These are phyloP conservation scores for Vaccinium myrtillus DNA, from an alignment of 148 eudicot genomes.

Conservation along the genomic window DNA sequence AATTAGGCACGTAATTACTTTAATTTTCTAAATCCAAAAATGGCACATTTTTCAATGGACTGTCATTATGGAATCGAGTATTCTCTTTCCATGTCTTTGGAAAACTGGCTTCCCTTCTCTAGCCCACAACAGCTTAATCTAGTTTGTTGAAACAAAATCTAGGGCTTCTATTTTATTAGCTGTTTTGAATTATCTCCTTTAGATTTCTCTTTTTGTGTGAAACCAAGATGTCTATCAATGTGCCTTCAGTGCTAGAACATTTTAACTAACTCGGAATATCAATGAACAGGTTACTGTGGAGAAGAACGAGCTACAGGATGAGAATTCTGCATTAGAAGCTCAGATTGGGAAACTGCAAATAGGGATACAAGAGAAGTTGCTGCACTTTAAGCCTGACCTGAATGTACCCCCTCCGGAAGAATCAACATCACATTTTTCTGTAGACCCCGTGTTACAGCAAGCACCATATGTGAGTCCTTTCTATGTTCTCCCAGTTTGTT, in stretches of 20 bases:
- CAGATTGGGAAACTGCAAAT: slow-evolving; percentile 46
- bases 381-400: slow-evolving; percentile 37
- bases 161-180: background rate
- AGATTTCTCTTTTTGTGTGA: background rate
- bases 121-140: background rate
- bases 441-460: slow-evolving; percentile 34
- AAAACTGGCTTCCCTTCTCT: background rate
- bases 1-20: no score
- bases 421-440: slow-evolving; percentile 11
- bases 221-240: background rate
- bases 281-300: slow-evolving; percentile 55
- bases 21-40: no score
- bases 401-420: slow-evolving; percentile 40
- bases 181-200: background rate
- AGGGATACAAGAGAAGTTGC: slow-evolving; percentile 44
- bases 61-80: no score
- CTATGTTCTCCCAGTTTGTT: slow-evolving; percentile 53
- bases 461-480: slow-evolving; percentile 50
- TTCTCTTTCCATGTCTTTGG: background rate
- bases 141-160: background rate
- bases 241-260: background rate
- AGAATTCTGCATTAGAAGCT: slow-evolving; percentile 53
- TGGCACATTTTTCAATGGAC: no score
- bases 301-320: slow-evolving; percentile 72
- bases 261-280: slow-evolving; percentile 6